A percentile compares a stretch with the other conserved stretches of the same genome.
phyloP scores from a whole-genome alignment of 1,139 yeast genomes.

The Taphrina pruni region DNA sequence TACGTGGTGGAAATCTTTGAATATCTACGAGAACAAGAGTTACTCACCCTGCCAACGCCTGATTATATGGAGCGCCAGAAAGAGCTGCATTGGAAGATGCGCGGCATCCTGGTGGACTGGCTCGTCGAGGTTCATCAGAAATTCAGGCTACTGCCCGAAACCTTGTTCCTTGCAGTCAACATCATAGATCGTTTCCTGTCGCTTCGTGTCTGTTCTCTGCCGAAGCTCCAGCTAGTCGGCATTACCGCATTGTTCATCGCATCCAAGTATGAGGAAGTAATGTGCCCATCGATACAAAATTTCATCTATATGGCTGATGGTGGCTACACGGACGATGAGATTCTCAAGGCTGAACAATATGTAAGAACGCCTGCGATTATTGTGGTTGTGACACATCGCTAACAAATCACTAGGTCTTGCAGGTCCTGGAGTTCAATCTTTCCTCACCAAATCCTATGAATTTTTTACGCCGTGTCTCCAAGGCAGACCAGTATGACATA shows the following conservation, averaged over 20 bases:
- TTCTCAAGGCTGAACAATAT: constrained; percentile 83
- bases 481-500: constrained; percentile 93
- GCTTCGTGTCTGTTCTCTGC: constrained; percentile 76
- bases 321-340: constrained; percentile 81
- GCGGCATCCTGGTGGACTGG: constrained; percentile 94
- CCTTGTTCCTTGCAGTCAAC: constrained; percentile 84
- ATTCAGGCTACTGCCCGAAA: constrained; percentile 87
- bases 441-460: constrained; percentile 95
- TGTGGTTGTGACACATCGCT: not conserved
- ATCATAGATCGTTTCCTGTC: constrained; percentile 90
- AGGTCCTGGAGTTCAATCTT: constrained; percentile 75
- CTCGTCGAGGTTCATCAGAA: constrained; percentile 88
- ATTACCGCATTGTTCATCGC: constrained; percentile 90
- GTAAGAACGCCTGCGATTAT: constrained; percentile 51
- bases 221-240: constrained; percentile 85
- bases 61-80: constrained; percentile 76
- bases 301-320: constrained; percentile 89
- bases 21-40: constrained; percentile 75
- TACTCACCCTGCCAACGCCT: constrained; percentile 72
- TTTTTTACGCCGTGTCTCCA: constrained; percentile 86
- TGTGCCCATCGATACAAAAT: constrained; percentile 84
- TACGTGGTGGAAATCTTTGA: constrained; percentile 86
- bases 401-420: constrained; percentile 52
- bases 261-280: constrained; percentile 93
- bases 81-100: constrained; percentile 79